Base-by-base conservation (phyloP, 305 asterid genomes). In the Andrographis paniculata region DNA sequence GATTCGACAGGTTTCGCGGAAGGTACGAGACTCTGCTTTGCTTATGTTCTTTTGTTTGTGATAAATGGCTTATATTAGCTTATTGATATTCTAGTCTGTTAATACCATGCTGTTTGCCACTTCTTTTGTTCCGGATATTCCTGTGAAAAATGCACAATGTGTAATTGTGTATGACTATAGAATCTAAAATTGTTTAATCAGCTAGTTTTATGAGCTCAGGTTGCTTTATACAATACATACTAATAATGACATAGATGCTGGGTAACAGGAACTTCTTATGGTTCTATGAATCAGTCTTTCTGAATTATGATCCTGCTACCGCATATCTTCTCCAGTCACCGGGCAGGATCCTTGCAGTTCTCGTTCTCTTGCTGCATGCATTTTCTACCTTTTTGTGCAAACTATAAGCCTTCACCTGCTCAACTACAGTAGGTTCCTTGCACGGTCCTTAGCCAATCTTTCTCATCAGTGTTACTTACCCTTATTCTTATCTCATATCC, bases 1-100 rank as follows among this genome's bases (percentile, higher is more conserved):
- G 22, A 91, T 91, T 57, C 74, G 99, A 42, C 85, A 82, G 52
- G 99, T 91, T 65, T 91, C 99, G 23, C 65, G 89, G 51, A 82
- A 77, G 94, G 99, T 91, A 68, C 27, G 54, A 14, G 45, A n/a
- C 27, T 56, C 30, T 12, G 33, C n/a, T 49, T 40, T 40, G 28
- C 21, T 49, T 31, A 23, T 31, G 23, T 23, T 53, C 49, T 53
- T 36, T 17, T 17, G 3, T 19, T 20, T 9, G 44, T 50, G 45
- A 36, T 33, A 42, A 31, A 56, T 38, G 20, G 7, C 24, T 45
- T 41, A 20, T 46, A 27, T 23, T 24, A 18, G 45, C 40, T 39
- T 14, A 14, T 45, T 24, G 42, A 49, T 43, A 43, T 42, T 61
- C 46, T 35, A 23, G 45, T 49, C 9, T 17, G 9, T 24, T 44